Evolutionary conservation across 1,284 basidiomycete species (phyloP).

Genomic region (Rhodotorula sp.): DNA sequence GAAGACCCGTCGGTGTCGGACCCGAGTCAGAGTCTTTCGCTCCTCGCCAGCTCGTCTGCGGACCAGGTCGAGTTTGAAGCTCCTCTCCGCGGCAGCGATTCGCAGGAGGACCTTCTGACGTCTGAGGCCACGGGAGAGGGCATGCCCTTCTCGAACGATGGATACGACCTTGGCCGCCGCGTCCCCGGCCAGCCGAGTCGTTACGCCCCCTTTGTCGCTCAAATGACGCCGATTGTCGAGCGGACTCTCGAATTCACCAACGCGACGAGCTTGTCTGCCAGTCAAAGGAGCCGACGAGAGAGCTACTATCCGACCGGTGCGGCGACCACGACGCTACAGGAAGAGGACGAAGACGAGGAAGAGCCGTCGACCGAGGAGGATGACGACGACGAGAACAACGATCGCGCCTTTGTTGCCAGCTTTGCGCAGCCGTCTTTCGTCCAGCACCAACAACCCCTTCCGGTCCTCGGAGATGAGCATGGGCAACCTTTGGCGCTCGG

Average conservation of each 20-base stretch:
- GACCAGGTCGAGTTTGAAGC: constrained; percentile 21
- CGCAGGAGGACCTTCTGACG: neutral
- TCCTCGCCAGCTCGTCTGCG: neutral
- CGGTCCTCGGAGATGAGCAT: constrained; percentile 6
- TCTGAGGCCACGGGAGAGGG: neutral
- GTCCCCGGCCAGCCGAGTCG: constrained; percentile 23
- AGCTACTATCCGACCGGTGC: constrained; percentile 21
- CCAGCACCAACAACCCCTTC: neutral
- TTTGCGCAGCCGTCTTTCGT: constrained; percentile 3
- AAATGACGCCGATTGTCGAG: constrained; percentile 94
- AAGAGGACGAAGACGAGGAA: constrained; percentile 35
- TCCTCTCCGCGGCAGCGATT: neutral
- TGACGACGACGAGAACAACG: constrained; percentile 48
- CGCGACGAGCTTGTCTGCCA: constrained; percentile 20
- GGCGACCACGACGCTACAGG: constrained; percentile 13
- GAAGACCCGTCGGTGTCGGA: neutral
- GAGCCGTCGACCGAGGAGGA: constrained; percentile 34
- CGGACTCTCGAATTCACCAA: constrained; percentile 80
- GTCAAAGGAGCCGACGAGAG: constrained; percentile 23
- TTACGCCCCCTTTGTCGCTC: constrained; percentile 51
- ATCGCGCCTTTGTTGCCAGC: constrained; percentile 34
- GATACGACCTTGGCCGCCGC: constrained; percentile 32
- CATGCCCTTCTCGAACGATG: constrained; percentile 8
- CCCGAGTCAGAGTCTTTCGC: neutral
- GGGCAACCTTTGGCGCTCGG: constrained; percentile 17